These are phyloP conservation scores for Ophiocordyceps camponoti-floridani DNA, from an alignment of 2,329 filamentous ascomycete genomes.

Conservation along the genomic window DNA sequence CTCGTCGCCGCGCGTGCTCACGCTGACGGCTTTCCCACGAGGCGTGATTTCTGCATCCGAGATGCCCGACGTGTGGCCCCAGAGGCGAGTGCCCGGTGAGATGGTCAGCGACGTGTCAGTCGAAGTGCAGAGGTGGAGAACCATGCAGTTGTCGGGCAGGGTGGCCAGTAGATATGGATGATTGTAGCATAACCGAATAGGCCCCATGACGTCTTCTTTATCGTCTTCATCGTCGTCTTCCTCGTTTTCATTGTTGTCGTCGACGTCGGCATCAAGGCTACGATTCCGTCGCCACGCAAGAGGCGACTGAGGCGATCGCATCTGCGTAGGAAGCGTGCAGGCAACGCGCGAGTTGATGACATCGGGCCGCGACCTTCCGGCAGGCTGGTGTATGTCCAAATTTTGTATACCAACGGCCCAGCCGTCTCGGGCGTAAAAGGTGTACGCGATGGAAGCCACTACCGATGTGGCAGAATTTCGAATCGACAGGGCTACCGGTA, in stretches of 20 bases:
- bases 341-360: conserved; percentile 18
- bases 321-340: conserved; percentile 15
- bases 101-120: conserved; percentile 48
- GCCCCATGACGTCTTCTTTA: conserved; percentile 19
- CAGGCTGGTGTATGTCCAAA: conserved; percentile 37
- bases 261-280: not conserved
- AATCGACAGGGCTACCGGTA: conserved; percentile 69
- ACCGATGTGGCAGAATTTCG: conserved; percentile 45
- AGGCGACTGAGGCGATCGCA: conserved; percentile 6
- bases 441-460: conserved; percentile 76
- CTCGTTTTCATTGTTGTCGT: not conserved
- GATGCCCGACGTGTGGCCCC: conserved; percentile 84
- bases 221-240: conserved; percentile 2
- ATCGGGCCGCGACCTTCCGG: conserved; percentile 10
- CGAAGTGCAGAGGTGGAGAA: conserved; percentile 66
- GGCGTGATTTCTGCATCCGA: conserved; percentile 71
- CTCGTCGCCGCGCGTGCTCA: conserved; percentile 62
- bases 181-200: conserved; percentile 47
- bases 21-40: conserved; percentile 76
- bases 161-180: conserved; percentile 78
- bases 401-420: conserved; percentile 93
- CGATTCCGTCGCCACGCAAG: not conserved
- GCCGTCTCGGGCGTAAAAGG: conserved; percentile 57
- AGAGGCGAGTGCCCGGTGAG: conserved; percentile 57
- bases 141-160: conserved; percentile 73